Percentiles rank a stretch among this genome's conserved stretches.
These are phyloP conservation scores for Penicillium sp. DNA, from an alignment of 2,329 filamentous ascomycete genomes.

Conservation along the genomic window DNA sequence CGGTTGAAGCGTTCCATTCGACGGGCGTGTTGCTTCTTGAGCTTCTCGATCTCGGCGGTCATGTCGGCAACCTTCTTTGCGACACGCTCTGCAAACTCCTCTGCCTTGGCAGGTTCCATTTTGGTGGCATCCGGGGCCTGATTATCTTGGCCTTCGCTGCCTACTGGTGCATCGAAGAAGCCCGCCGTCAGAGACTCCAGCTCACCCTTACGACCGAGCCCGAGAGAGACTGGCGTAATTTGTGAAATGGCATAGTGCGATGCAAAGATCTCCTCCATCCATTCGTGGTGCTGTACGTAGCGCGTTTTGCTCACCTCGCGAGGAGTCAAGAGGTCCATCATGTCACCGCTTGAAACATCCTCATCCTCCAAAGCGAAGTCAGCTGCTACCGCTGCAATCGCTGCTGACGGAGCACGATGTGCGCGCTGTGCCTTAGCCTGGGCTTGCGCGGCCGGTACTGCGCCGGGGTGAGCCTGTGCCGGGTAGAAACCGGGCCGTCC, in stretches of 20 bases:
- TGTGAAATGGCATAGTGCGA: constrained; percentile 85
- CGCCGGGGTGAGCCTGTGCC: constrained; percentile 31
- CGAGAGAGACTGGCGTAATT: constrained; percentile 84
- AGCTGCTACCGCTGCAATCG: constrained; percentile 42
- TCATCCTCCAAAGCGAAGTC: constrained; percentile 73
- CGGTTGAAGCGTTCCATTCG: constrained; percentile 74
- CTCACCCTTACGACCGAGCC: constrained; percentile 80
- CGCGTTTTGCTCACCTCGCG: constrained; percentile 83
- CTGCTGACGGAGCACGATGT: constrained; percentile 44
- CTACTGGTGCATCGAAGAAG: constrained; percentile 68
- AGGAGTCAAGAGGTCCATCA: constrained; percentile 86
- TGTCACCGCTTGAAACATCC: constrained; percentile 81
- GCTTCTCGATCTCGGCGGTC: constrained; percentile 77
- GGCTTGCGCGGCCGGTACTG: constrained; percentile 28
- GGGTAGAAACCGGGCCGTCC: constrained; percentile 42
- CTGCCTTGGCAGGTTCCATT: constrained; percentile 73
- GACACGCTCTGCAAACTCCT: constrained; percentile 81
- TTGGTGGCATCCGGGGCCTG: constrained; percentile 55
- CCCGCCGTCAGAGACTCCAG: constrained; percentile 79
- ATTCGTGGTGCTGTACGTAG: constrained; percentile 94
- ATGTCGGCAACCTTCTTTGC: constrained; percentile 71
- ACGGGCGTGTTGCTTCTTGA: constrained; percentile 77
- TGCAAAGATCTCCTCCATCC: constrained; percentile 96
- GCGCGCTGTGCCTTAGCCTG: constrained; percentile 45
- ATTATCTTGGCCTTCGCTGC: constrained; percentile 32